These are phyloP conservation scores for Daldinia sp. DNA, from an alignment of 2,329 filamentous ascomycete genomes.

Conservation along the genomic window DNA sequence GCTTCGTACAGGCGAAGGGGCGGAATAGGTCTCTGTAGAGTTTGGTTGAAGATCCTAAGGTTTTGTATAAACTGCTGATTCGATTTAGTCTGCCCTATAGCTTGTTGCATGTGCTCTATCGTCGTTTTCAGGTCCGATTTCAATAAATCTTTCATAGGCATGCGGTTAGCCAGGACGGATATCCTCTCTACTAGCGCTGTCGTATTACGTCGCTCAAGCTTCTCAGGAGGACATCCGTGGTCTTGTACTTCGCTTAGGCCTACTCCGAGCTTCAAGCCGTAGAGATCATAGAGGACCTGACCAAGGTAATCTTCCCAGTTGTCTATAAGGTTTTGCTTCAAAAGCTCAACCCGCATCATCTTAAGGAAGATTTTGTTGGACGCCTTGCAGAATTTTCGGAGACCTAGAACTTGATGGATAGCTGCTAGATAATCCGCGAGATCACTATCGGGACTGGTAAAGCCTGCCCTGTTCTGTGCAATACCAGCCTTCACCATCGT, in stretches of 20 bases:
- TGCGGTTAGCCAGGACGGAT: constrained; percentile 80
- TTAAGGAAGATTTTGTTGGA: constrained; percentile 91
- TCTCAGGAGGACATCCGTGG: constrained; percentile 82
- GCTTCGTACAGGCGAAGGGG: constrained; percentile 83
- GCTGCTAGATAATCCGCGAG: constrained; percentile 82
- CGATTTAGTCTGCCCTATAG: constrained; percentile 82
- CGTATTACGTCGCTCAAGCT: constrained; percentile 83
- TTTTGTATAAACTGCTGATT: constrained; percentile 89
- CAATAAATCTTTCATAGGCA: constrained; percentile 89
- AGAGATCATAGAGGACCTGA: constrained; percentile 85
- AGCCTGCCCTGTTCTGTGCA: constrained; percentile 72
- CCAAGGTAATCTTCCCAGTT: constrained; percentile 89
- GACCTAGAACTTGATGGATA: constrained; percentile 85
- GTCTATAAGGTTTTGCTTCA: constrained; percentile 79
- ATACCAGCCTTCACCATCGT: constrained; percentile 81
- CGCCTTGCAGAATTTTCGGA: constrained; percentile 85
- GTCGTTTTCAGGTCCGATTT: constrained; percentile 91
- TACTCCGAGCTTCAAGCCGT: constrained; percentile 81
- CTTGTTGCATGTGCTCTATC: constrained; percentile 92
- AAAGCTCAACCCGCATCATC: constrained; percentile 86
- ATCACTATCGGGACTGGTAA: constrained; percentile 76
- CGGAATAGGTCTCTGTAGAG: constrained; percentile 85
- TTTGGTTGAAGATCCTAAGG: constrained; percentile 82
- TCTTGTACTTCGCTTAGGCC: constrained; percentile 76
- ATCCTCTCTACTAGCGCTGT: constrained; percentile 86